Evolutionary conservation across 306 rosid species (phyloP).

Genomic region (Cicer yamashitae): DNA sequence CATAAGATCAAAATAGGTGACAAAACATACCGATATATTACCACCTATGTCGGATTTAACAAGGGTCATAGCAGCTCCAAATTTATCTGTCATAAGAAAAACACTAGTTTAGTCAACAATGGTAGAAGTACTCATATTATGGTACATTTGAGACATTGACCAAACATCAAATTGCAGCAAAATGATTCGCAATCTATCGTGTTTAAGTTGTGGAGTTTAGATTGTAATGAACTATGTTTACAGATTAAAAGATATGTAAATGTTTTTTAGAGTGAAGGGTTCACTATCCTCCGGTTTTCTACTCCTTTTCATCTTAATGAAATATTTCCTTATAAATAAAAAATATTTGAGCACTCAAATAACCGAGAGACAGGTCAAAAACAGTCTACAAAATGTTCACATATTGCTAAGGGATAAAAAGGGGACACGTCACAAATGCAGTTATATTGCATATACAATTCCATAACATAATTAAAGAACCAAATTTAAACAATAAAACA

Average conservation of each 20-base stretch:
- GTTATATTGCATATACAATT: slow-evolving; percentile 17
- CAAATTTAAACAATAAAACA: slow-evolving; percentile 10
- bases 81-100: slow-evolving; percentile 71
- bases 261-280: slow-evolving; percentile 18
- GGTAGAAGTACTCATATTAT: neutral
- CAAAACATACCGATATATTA: slow-evolving; percentile 70
- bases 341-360: slow-evolving; percentile 1
- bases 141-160: slow-evolving; percentile 19
- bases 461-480: neutral
- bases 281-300: slow-evolving; percentile 8
- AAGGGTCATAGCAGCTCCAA: slow-evolving; percentile 96
- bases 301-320: slow-evolving; percentile 19
- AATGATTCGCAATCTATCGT: slow-evolving; percentile 22
- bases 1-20: slow-evolving; percentile 1
- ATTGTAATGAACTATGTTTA: slow-evolving; percentile 4
- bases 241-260: neutral
- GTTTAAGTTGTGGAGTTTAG: slow-evolving; percentile 13
- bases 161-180: slow-evolving; percentile 13
- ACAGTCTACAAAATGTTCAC: neutral
- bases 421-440: slow-evolving; percentile 14
- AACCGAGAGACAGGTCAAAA: slow-evolving; percentile 36
- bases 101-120: slow-evolving; percentile 26
- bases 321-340: neutral
- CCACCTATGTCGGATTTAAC: slow-evolving; percentile 90
- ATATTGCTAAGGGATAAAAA: slow-evolving; percentile 10